Evolutionary conservation across 2,329 filamentous ascomycete genomes (phyloP).

Genomic region (Talaromyces sp.): DNA sequence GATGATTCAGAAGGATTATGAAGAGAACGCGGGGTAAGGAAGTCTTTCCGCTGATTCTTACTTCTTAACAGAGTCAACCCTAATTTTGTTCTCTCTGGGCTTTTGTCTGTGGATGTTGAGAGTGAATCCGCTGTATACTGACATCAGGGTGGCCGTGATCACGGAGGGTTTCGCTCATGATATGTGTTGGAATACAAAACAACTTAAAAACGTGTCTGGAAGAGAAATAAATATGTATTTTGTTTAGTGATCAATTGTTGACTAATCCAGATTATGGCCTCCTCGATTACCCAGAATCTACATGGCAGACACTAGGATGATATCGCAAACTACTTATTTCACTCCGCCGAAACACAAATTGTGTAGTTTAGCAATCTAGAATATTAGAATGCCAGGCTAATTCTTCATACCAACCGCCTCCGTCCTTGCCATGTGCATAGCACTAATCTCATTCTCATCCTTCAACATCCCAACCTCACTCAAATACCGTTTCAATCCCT

Average conservation of each 20-base stretch:
- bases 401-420: neutral
- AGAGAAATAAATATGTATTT: neutral
- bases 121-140: neutral
- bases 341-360: neutral
- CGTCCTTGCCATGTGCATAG: conserved; percentile 3
- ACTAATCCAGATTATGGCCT: neutral
- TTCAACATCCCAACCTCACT: conserved; percentile 32
- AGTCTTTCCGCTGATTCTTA: neutral
- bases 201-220: too few relatives aligned
- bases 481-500: conserved; percentile 46
- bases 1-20: neutral
- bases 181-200: neutral
- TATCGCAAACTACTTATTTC: neutral
- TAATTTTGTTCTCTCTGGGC: neutral
- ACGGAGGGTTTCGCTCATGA: neutral
- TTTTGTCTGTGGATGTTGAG: neutral
- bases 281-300: neutral
- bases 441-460: conserved; percentile 12
- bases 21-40: neutral
- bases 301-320: neutral
- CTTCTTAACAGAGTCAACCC: neutral
- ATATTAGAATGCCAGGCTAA: neutral
- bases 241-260: neutral
- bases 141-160: neutral
- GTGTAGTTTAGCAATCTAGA: neutral